Evolutionary conservation across 768 basidiomycete genomes (phyloP).

Genomic region (Kwoniella pini): DNA sequence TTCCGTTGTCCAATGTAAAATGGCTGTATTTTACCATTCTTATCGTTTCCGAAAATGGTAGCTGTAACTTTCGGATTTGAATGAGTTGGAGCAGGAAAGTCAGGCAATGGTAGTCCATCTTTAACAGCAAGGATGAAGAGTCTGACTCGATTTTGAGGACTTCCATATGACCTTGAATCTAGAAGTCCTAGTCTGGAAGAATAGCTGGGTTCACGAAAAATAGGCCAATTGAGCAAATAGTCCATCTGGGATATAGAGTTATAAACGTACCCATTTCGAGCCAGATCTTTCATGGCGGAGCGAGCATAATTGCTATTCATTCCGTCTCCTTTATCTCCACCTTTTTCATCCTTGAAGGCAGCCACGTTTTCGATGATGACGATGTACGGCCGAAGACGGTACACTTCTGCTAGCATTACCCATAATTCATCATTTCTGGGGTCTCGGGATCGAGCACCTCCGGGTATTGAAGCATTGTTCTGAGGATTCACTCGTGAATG

Average conservation of each 20-base stretch:
- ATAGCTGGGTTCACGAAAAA: constrained; percentile 17
- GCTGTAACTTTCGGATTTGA: constrained; percentile 23
- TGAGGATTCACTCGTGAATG: constrained; percentile 34
- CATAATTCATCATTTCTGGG: constrained; percentile 32
- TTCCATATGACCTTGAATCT: constrained; percentile 30
- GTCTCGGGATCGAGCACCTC: not conserved
- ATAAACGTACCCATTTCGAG: constrained; percentile 17
- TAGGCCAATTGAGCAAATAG: too few species aligned
- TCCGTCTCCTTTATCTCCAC: not conserved
- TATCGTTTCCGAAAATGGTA: constrained; percentile 13
- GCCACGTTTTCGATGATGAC: constrained; percentile 39
- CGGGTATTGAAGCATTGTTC: not conserved
- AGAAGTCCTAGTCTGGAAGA: constrained; percentile 26
- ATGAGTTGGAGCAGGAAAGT: constrained; percentile 32
- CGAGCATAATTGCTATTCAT: constrained; percentile 22
- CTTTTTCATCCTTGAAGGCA: constrained; percentile 23
- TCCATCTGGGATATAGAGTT: too few species aligned
- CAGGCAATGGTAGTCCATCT: constrained; percentile 23
- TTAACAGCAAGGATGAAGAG: constrained; percentile 28
- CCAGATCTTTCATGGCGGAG: constrained; percentile 15
- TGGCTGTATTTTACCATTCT: not conserved
- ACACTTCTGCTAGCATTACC: constrained; percentile 18
- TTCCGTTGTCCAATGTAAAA: constrained; percentile 14
- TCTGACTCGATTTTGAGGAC: constrained; percentile 34
- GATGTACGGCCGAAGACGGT: constrained; percentile 20